Evolutionary conservation across 495 filamentous ascomycete species (phyloP), one percentile per base, ranked within the genome.

Genomic region (Talaromyces borbonicus): DNA sequence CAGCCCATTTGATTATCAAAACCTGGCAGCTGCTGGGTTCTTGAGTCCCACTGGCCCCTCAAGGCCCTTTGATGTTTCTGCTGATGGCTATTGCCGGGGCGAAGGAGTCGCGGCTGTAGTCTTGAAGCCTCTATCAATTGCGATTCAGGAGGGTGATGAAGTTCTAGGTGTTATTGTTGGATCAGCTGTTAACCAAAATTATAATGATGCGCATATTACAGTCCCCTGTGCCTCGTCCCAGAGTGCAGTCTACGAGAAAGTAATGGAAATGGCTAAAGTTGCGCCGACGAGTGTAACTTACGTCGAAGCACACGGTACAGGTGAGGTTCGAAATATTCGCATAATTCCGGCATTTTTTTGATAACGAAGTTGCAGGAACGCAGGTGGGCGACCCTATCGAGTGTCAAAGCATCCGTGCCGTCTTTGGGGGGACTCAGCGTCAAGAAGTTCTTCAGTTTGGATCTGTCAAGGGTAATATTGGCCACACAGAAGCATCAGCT

Each of bases 241-340:
- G 49, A 72, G 75, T 1, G 49, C 64, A 0, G 56, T 87, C 0
- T 87, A 77, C 44, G 49, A 55, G 1, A 57, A 72, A 4, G 78
- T 86, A 5, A 61, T 80, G 2, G 56, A 69, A 5, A 58, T 75
- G 14, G 75, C 82, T 1, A 66, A 71, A 12, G 65, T 86, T 6
- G 65, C 77, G 37, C 75, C 84, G 0, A 59, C 64, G 5, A 75
- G 86, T 41, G 69, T 88, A 27, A 75, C 75, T 45, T 77, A 85
- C 29, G 78, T 90, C 5, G 85, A 90, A 56, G 84, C 83, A 55
- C 85, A 89, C 54, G 84, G 84, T 4, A 88, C 84, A 3, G 66
- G 66, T 73, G 43, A 9, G 38, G 14, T 32, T n/a, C n/a, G n/a
- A n/a, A n/a, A 35, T 16, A 39, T 29, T 26, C 40, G 8, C 19